A percentile compares a stretch with the other conserved stretches of the same genome.
Conservation (phyloP, 345 rosid species). For the Eucalyptus curtisii region DNA sequence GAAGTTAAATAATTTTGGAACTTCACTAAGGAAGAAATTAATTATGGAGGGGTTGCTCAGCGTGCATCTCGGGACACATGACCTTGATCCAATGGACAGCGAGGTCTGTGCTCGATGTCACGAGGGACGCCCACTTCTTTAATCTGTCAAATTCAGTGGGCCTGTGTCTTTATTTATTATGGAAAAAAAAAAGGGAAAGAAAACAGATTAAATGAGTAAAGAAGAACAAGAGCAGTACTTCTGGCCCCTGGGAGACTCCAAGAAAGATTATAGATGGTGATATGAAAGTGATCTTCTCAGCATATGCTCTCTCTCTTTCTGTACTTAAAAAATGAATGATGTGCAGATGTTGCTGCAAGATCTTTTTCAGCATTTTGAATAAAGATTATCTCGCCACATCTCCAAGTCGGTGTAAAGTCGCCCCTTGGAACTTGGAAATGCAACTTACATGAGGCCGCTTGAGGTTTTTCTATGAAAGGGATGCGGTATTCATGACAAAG, state of each 20-base stretch:
- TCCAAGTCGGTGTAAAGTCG: background rate
- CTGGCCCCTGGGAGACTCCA: background rate
- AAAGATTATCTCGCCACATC: background rate
- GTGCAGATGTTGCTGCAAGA: background rate
- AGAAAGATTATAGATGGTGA: slow-evolving; percentile 4
- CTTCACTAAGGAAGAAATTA: background rate
- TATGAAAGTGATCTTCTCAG: background rate
- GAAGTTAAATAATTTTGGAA: background rate
- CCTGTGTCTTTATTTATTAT: background rate
- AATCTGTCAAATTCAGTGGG: slow-evolving; percentile 2
- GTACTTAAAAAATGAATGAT: background rate
- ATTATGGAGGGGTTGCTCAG: slow-evolving; percentile 1
- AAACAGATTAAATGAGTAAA: background rate
- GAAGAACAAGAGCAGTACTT: background rate
- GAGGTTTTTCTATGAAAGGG: background rate
- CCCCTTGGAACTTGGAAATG: background rate
- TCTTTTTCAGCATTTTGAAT: background rate
- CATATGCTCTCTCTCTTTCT: background rate
- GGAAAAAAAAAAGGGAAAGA: background rate
- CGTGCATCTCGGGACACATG: slow-evolving; percentile 47
- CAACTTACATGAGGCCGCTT: background rate
- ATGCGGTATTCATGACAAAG: background rate
- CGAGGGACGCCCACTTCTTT: slow-evolving; percentile 10
- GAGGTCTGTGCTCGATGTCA: slow-evolving; percentile 14
- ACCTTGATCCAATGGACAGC: slow-evolving; percentile 29